Base-by-base conservation (phyloP, 768 basidiomycete species). In the Galerina marginata region DNA sequence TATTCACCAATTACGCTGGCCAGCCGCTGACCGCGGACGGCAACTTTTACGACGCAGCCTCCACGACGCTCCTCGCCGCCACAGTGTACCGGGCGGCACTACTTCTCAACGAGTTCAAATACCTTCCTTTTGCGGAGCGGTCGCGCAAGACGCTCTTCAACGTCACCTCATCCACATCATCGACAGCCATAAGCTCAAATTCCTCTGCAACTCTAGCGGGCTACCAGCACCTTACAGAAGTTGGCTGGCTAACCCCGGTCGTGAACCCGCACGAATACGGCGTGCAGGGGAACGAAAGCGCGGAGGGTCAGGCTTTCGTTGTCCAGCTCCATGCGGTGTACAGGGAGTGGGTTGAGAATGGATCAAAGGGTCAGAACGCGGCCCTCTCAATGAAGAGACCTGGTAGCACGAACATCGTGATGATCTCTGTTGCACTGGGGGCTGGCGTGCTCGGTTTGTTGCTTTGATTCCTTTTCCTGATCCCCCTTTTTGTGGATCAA, bases 221-320 rank as follows among this genome's bases (percentile, higher is more conserved):
- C 4, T 68, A 63, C 40, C 49, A 54, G 46, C 68, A 69, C 46
- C 58, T 69, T 15, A 68, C 66, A 6, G 44, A 40, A 12, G 75
- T 86, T 40, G 88, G 91, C 2, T 91, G 89, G 86, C 73, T 93
- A 25, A 78, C 76, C 5, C 91, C 91, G 5, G 92, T 94, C 15
- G 91, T 91, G 3, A 79, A 96, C 67, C 93, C 94, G 0, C 71
- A 89, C 54, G 70, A 77, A 2, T 87, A 80, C 66, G 75, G 77
- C 0, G 10, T 62, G 1, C 58, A 83, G 60, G 88, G 90, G 0
- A 59, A 72, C 0, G 20, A 84, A 16, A 91, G 89, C 60, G 84
- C 93, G 2, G 94, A 96, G 71, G 87, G 81, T 0, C 82, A 95
- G 75, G 91, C 90, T 6, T 96, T 96, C 71, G 84, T 91, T 10